Conservation (phyloP, 2,329 filamentous ascomycete species). For the Fusarium odoratissimum region DNA sequence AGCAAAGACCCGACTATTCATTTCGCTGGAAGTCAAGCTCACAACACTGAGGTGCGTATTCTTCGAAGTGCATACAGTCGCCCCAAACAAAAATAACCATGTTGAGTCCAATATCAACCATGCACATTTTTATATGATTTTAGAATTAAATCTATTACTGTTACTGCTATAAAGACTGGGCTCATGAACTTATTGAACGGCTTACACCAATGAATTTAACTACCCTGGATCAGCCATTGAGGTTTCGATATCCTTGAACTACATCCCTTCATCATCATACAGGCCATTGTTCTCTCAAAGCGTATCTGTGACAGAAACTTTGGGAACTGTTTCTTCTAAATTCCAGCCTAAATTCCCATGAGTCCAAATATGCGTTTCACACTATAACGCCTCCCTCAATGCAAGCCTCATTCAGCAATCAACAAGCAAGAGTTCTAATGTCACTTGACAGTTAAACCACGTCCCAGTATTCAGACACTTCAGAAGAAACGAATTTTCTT, state of each 20-base stretch:
- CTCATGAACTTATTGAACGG: background rate
- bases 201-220: background rate
- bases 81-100: too few species aligned
- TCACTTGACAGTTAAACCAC: background rate
- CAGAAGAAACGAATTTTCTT: slow-evolving; percentile 39
- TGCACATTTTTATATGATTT: fast-evolving
- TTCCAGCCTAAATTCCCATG: background rate
- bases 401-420: background rate
- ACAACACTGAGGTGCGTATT: background rate
- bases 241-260: background rate
- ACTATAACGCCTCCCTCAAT: background rate
- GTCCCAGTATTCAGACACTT: background rate
- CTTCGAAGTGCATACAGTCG: background rate
- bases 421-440: background rate
- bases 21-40: too few species aligned
- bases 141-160: background rate
- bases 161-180: background rate
- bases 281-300: background rate
- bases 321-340: background rate
- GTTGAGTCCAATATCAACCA: background rate
- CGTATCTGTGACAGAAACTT: too few species aligned
- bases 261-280: background rate
- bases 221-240: background rate
- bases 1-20: fast-evolving
- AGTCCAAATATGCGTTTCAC: background rate